These are phyloP conservation scores for Metarhizium humberi DNA, from an alignment of 2,329 filamentous ascomycete genomes.

Conservation along the genomic window DNA sequence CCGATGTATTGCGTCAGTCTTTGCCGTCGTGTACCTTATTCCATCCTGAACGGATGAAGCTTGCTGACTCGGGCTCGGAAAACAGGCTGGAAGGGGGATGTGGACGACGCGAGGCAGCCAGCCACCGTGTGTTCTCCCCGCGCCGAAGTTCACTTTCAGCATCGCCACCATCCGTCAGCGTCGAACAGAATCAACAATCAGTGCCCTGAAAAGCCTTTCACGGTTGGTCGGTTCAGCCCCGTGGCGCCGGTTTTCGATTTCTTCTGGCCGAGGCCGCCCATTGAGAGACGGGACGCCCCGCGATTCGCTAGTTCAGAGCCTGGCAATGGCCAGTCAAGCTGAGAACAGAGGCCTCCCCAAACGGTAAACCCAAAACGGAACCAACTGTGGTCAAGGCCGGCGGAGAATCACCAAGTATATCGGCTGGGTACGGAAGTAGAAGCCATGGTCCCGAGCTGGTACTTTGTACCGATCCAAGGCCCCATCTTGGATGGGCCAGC, in stretches of 20 bases:
- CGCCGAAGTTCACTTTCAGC: no score
- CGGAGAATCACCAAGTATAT: neutral
- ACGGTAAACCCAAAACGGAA: slow-evolving; percentile 3
- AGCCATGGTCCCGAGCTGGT: neutral
- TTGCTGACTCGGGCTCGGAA: no score
- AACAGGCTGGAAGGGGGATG: no score
- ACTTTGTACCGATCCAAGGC: no score
- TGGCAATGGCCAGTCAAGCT: neutral
- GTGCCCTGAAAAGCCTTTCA: neutral
- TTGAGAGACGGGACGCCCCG: slow-evolving; percentile 1
- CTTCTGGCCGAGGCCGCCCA: neutral
- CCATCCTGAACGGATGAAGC: no score
- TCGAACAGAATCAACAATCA: no score
- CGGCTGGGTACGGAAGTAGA: neutral
- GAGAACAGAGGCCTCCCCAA: slow-evolving; percentile 3
- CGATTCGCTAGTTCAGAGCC: neutral
- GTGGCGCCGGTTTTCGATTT: neutral
- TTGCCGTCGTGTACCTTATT: no score
- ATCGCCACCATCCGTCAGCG: no score
- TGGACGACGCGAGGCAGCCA: no score
- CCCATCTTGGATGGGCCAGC: no score
- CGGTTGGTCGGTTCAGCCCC: neutral
- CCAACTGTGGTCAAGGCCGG: neutral
- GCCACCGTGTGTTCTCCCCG: no score
- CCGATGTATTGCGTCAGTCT: neutral